Evolutionary conservation across 345 rosid genomes (phyloP).

Genomic region (Schrenkiella parvula): DNA sequence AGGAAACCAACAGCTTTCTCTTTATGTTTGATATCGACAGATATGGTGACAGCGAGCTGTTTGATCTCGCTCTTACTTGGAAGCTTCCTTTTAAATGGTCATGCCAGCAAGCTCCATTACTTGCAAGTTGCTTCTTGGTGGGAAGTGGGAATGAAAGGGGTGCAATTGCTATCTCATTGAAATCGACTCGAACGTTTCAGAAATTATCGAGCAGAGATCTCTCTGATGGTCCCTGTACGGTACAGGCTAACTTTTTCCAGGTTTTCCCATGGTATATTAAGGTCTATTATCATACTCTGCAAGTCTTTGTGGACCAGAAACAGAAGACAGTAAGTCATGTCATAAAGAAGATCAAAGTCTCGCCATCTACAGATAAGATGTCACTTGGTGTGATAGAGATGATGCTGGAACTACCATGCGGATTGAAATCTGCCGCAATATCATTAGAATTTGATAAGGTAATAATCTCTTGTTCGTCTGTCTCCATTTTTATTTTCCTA

Average conservation of each 20-base stretch:
- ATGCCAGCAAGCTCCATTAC: conserved; percentile 55
- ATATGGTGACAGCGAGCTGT: conserved; percentile 46
- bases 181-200: conserved; percentile 32
- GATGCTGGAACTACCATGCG: conserved; percentile 71
- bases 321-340: conserved; percentile 43
- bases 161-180: conserved; percentile 69
- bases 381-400: conserved; percentile 91
- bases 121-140: conserved; percentile 69
- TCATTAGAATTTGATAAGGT: conserved; percentile 93
- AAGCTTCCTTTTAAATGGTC: conserved; percentile 62
- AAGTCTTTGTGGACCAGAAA: conserved; percentile 65
- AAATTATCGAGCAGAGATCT: conserved; percentile 21
- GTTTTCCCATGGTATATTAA: conserved; percentile 94
- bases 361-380: conserved; percentile 82
- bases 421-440: conserved; percentile 62
- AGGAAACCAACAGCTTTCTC: conserved; percentile 49
- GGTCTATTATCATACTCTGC: conserved; percentile 73
- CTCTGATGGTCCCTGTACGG: conserved; percentile 36
- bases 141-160: conserved; percentile 91
- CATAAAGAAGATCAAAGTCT: conserved; percentile 58
- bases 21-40: conserved; percentile 54
- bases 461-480: no score
- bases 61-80: conserved; percentile 65
- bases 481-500: neutral
- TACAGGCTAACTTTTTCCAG: conserved; percentile 72